A percentile compares a stretch with the other conserved stretches of the same genome.
These are phyloP conservation scores for Omphalea diandra DNA, from an alignment of 441 rosid species.

Conservation along the genomic window DNA sequence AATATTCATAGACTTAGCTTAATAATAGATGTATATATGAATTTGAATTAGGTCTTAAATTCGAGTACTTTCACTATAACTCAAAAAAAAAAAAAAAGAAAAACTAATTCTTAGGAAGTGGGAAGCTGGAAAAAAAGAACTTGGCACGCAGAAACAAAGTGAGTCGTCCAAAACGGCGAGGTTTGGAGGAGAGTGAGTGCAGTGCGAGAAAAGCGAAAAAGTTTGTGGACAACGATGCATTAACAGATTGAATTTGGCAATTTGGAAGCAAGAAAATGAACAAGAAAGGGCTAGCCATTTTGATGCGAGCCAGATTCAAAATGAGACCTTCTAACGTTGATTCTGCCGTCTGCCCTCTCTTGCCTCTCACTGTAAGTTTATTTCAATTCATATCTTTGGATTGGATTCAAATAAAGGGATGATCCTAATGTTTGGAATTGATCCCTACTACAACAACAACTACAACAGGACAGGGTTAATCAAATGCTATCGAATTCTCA, in stretches of 20 bases:
- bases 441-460: no score
- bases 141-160: no score
- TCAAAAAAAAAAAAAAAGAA: no score
- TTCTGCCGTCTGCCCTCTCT: constrained; percentile 31
- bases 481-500: constrained; percentile 32
- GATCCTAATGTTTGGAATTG: not conserved
- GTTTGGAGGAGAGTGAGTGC: not conserved
- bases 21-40: no score
- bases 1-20: no score
- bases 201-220: not conserved
- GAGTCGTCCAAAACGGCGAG: no score
- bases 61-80: no score
- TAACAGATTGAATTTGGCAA: no score
- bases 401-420: not conserved
- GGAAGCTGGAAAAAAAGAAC: no score
- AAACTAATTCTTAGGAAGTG: no score
- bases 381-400: not conserved
- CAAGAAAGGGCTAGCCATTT: constrained; percentile 67
- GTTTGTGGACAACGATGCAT: not conserved
- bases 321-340: constrained; percentile 53
- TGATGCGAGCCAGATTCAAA: constrained; percentile 74
- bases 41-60: no score
- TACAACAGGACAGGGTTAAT: constrained; percentile 37
- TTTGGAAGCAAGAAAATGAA: constrained; percentile 47
- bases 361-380: constrained; percentile 55